Evolutionary conservation across 2,329 filamentous ascomycete species (phyloP), one percentile per base, ranked within the genome.

Genomic region (Diaporthe ilicicola): DNA sequence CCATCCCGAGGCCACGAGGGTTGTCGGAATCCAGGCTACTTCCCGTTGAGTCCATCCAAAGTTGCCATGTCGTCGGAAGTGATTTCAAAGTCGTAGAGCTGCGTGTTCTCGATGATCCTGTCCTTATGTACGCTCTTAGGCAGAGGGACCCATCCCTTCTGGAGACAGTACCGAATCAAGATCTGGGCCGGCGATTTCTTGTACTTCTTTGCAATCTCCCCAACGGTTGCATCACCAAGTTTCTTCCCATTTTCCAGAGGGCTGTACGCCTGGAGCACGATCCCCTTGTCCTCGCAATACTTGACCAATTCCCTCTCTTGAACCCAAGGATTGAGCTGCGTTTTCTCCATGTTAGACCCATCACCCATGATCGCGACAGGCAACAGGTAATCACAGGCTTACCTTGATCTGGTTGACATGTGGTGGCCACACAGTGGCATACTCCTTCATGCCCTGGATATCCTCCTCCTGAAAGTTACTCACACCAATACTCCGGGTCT

Each of bases 111-210:
- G 62, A 80, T 82, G 73, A 93, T 93, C 10, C 90, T 84, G 10
- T 85, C 85, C 0, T 85, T 83, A 3, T 84, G 87, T 61, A 89
- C 88, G 72, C 90, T 92, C 84, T 93, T 93, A 24, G 91, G 90
- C 69, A 93, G 79, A 32, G 91, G 90, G 19, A 91, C 85, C 88
- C 90, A 92, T 8, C 84, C 86, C 82, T 93, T 93, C 77, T 94
- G 91, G 76, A 94, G 79, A 72, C 87, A 88, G 78, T 91, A 94
- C 71, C 92, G 85, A 24, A 94, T 84, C 74, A 94, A 81, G 9
- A 94, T 82, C 80, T 94, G 92, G 29, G 88, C 88, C 1, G 89
- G 85, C 12, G 86, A 85, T 77, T 89, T 91, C 51, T 80, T 81
- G 78, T 92, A 87, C 76, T 89, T 90, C 75, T 87, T 79, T 3